These are phyloP conservation scores for Codiaeum variegatum DNA, from an alignment of 441 rosid genomes.

Conservation along the genomic window DNA sequence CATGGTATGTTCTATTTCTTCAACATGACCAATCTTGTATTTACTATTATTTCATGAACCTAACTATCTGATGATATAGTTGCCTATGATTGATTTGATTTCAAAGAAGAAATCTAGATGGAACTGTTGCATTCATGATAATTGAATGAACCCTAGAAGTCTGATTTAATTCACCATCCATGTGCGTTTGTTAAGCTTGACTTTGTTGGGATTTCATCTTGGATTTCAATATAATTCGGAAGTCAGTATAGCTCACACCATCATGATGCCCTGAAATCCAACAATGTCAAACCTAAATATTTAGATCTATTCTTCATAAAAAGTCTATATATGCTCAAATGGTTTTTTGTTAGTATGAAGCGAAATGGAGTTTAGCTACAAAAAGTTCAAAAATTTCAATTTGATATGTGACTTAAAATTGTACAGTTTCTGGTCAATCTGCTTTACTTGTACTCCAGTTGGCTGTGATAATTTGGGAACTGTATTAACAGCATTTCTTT, in stretches of 20 bases:
- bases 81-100: background rate
- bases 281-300: background rate
- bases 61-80: background rate
- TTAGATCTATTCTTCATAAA: background rate
- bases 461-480: background rate
- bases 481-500: slow-evolving; percentile 15
- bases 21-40: background rate
- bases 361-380: background rate
- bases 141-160: background rate
- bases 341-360: background rate
- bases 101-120: slow-evolving; percentile 1
- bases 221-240: background rate
- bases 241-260: background rate
- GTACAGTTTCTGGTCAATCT: background rate
- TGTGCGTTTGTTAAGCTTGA: background rate
- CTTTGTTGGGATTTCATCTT: background rate
- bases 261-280: background rate
- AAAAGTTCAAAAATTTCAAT: background rate
- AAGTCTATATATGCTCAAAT: background rate
- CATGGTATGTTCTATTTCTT: slow-evolving; percentile 55
- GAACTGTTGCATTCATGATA: slow-evolving; percentile 1
- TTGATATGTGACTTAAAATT: background rate
- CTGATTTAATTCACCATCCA: background rate
- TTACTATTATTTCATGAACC: background rate
- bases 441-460: background rate